Evolutionary conservation across 2,329 filamentous ascomycete genomes (phyloP).

Genomic region (Myriangium duriaei): DNA sequence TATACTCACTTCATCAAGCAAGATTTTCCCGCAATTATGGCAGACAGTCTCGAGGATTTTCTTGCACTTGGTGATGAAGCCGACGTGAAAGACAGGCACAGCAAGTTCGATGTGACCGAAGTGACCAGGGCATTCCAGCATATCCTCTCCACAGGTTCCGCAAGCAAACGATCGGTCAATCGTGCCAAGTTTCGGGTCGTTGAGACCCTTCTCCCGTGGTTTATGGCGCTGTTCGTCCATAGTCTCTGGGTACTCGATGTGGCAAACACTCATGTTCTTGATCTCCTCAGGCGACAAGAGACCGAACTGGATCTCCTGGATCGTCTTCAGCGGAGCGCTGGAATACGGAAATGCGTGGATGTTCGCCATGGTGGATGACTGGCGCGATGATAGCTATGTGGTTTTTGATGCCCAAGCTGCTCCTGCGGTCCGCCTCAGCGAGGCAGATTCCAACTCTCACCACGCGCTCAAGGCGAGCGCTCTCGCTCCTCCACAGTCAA

Average conservation of each 20-base stretch:
- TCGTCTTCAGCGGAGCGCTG: constrained; percentile 89
- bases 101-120: constrained; percentile 98
- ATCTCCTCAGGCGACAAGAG: constrained; percentile 96
- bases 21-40: constrained; percentile 95
- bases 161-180: constrained; percentile 94
- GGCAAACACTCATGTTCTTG: constrained; percentile 94
- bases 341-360: constrained; percentile 84
- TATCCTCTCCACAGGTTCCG: constrained; percentile 89
- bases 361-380: constrained; percentile 66
- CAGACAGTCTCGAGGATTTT: constrained; percentile 98
- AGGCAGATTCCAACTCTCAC: constrained; percentile 2
- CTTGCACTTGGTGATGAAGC: constrained; percentile 98
- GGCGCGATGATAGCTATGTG: constrained; percentile 1
- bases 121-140: constrained; percentile 92
- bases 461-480: constrained; percentile 10
- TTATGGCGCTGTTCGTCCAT: constrained; percentile 94
- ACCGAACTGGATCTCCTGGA: constrained; percentile 98
- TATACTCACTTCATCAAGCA: constrained; percentile 94
- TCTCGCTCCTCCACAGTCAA: constrained; percentile 2
- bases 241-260: constrained; percentile 96
- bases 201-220: constrained; percentile 81
- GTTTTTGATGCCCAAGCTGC: constrained; percentile 3
- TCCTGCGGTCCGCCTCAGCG: constrained; percentile 6
- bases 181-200: constrained; percentile 89
- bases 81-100: constrained; percentile 83